These are phyloP conservation scores for Diaporthe vexans DNA, from an alignment of 2,329 filamentous ascomycete species.

Conservation along the genomic window DNA sequence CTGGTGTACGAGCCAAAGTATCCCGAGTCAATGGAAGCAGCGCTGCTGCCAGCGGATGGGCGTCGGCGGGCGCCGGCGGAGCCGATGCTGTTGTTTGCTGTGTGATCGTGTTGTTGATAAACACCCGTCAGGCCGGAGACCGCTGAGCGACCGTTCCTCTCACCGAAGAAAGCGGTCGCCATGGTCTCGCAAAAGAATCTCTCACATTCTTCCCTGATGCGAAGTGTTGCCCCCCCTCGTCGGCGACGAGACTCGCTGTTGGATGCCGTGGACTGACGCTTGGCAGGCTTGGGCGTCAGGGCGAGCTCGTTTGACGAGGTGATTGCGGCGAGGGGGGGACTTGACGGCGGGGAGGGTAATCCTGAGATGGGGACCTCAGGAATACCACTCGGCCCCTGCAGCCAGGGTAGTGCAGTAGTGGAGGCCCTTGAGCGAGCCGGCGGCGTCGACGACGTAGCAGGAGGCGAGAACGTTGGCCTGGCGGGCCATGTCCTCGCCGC, in stretches of 20 bases:
- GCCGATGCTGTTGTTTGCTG: constrained; percentile 28
- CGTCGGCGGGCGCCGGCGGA: constrained; percentile 22
- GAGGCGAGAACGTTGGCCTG: constrained; percentile 86
- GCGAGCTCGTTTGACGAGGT: constrained; percentile 77
- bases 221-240: constrained; percentile 93
- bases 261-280: constrained; percentile 53
- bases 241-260: constrained; percentile 63
- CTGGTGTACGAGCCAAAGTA: constrained; percentile 45
- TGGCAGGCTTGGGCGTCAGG: constrained; percentile 70
- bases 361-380: constrained; percentile 91
- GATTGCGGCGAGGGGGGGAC: constrained; percentile 87
- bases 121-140: constrained; percentile 91
- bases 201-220: constrained; percentile 99
- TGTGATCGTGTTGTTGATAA: constrained; percentile 55
- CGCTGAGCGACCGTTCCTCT: constrained; percentile 82
- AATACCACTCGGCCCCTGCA: constrained; percentile 92
- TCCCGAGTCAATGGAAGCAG: constrained; percentile 40
- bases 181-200: constrained; percentile 99
- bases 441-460: constrained; percentile 87
- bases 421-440: constrained; percentile 82
- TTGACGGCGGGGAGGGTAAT: constrained; percentile 86
- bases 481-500: constrained; percentile 75
- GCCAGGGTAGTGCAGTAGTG: constrained; percentile 96
- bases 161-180: constrained; percentile 94
- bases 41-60: constrained; percentile 38